A percentile compares a stretch with the other conserved stretches of the same genome.
Evolutionary conservation across 108 stramenopile species (phyloP).

Genomic region (Skeletonema costatum): DNA sequence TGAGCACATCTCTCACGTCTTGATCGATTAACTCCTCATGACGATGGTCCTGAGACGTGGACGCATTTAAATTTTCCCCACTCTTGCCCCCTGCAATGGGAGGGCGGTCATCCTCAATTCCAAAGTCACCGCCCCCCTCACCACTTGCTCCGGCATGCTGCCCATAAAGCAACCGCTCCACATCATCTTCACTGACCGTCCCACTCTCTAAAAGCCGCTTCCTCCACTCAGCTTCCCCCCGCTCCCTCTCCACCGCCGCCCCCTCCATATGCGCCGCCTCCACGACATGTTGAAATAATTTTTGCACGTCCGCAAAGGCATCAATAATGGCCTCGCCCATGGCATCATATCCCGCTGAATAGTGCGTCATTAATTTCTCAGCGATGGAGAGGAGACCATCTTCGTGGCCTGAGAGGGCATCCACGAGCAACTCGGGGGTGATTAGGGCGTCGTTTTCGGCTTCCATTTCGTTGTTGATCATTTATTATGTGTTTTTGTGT

Average conservation of each 20-base stretch:
- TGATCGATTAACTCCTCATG: constrained; percentile 89
- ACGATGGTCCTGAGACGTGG: constrained; percentile 27
- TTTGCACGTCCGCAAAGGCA: constrained; percentile 86
- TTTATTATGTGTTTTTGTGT: neutral
- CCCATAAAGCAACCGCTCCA: constrained; percentile 21
- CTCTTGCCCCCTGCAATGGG: neutral
- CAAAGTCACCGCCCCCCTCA: constrained; percentile 15
- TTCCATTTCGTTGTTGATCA: neutral
- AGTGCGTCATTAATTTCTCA: constrained; percentile 85
- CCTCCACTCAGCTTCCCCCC: constrained; percentile 69
- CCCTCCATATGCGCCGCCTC: constrained; percentile 92
- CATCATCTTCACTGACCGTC: constrained; percentile 24
- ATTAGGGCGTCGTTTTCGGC: constrained; percentile 43
- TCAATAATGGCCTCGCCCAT: constrained; percentile 91
- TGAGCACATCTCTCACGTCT: constrained; percentile 81
- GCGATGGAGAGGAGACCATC: constrained; percentile 88
- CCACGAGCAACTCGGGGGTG: constrained; percentile 83
- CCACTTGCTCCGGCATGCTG: neutral
- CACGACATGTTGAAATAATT: constrained; percentile 88
- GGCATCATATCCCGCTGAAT: constrained; percentile 83
- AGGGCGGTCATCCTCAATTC: constrained; percentile 3
- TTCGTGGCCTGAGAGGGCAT: constrained; percentile 86
- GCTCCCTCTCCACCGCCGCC: constrained; percentile 79
- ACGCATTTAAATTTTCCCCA: constrained; percentile 12
- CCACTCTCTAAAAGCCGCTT: constrained; percentile 28